A percentile compares a stretch with the other conserved stretches of the same genome.
phyloP scores from a whole-genome alignment of 495 filamentous ascomycete species.

The Pseudoneurospora amorphoporcata region DNA sequence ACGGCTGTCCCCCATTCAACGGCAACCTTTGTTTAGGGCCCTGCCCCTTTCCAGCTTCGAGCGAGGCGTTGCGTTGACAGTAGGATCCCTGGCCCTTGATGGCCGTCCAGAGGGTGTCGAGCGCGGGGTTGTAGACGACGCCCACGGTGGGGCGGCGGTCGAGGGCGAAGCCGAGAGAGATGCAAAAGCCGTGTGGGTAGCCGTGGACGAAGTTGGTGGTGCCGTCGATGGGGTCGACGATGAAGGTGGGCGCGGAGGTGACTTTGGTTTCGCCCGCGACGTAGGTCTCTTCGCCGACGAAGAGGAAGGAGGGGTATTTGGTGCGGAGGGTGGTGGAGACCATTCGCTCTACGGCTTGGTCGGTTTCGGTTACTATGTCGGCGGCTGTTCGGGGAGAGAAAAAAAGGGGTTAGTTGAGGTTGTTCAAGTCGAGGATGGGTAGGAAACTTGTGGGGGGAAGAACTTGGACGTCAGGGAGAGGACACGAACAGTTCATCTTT shows the following conservation, averaged over 20 bases:
- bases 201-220: conserved; percentile 82
- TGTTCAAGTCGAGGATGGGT: background rate
- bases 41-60: conserved; percentile 13
- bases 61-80: conserved; percentile 32
- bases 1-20: conserved; percentile 47
- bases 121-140: conserved; percentile 78
- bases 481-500: conserved; percentile 69
- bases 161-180: conserved; percentile 70
- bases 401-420: background rate
- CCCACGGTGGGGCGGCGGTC: conserved; percentile 56
- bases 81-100: conserved; percentile 61
- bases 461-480: background rate
- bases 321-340: conserved; percentile 52
- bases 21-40: conserved; percentile 29
- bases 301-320: conserved; percentile 58
- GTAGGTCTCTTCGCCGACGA: conserved; percentile 84
- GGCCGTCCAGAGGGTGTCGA: conserved; percentile 55
- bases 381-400: conserved; percentile 40
- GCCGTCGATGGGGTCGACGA: conserved; percentile 85
- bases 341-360: conserved; percentile 70
- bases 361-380: conserved; percentile 82
- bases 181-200: conserved; percentile 61
- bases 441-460: conserved; percentile 4
- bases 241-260: conserved; percentile 66
- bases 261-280: conserved; percentile 48